Evolutionary conservation across 2,329 filamentous ascomycete species (phyloP), one percentile per base, ranked within the genome.

Genomic region (Xylaria sp.): DNA sequence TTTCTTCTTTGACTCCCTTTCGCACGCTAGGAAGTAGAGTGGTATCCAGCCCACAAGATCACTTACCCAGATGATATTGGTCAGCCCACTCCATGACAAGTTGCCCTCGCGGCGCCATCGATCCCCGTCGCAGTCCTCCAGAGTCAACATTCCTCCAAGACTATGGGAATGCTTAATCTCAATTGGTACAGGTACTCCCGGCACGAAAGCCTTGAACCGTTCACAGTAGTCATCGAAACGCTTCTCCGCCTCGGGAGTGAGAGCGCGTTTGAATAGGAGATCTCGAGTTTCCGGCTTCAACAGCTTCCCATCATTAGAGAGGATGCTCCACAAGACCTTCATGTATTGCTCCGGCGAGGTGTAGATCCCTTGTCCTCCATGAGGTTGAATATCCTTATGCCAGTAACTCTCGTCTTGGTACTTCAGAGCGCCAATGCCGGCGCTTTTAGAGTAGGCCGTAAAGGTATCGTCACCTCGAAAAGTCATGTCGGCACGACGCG

Each of bases 221-320:
- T 61, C 48, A 56, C 67, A 70, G 62, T 60, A 67, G 0, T 31
- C 64, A 8, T 60, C 62, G 0, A 75, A 70, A 23, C 72, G 12
- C 34, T 77, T 71, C 62, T 80, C 78, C 9, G 71, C 67, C 37
- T 76, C 76, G 34, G 52, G 73, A 3, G 70, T 77, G 0, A 89
- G 80, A 54, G 86, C 86, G 0, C 85, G 80, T 63, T 77, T 73
- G 71, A 87, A 88, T 77, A 89, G 81, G 52, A 79, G 72, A 0
- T 82, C 78, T 0, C 84, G 80, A 0, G 81, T 85, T 3, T 76
- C 75, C 0, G 78, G 77, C 23, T 76, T 80, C 7, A 89, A 79
- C 0, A 89, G 71, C 51, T 80, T 83, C 3, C 82, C 83, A 62
- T 88, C 86, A 55, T 87, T 82, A 1, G 77, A 75, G 0, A 88